Base-by-base conservation (phyloP, 2,329 filamentous ascomycete species). In the Neopestalotiopsis clavispora region DNA sequence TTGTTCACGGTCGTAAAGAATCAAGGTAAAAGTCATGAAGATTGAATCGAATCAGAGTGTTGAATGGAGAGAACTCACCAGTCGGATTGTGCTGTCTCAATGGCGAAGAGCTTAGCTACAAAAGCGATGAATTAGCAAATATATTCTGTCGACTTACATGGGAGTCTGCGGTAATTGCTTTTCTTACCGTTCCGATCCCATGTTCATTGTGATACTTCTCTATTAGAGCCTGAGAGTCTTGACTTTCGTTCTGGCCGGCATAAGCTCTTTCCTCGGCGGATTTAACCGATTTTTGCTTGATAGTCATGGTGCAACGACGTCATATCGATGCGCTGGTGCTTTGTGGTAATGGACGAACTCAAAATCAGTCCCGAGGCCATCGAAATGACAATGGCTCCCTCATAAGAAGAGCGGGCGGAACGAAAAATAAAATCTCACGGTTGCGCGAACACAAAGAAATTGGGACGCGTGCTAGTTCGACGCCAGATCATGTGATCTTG, bases 161-260 rank as follows among this genome's bases (percentile, higher is more conserved):
- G 17, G 17, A n/a, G 45, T 49, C n/a, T 49, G 45, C 45, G 45
- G 45, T 52, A n/a, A 20, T 9, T 9, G 14, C 45, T 52, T 52
- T 65, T 74, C 77, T 75, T 70, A 78, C 76, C 71, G 75, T 70
- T 34, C 76, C 76, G 28, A 77, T 69, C 30, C 73, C 75, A 70
- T 77, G 73, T 42, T 74, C 67, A 14, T 69, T 67, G 38, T 75
- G 72, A 20, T 72, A 68, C 52, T 69, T 69, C 5, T 73, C 66
- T 38, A 78, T 68, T 59, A 73, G 65, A 4, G 67, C 70, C 60
- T 77, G 76, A 59, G 75, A 78, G 40, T 76, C 75, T 70, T 78
- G 75, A 65, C 75, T 77, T 34, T 77, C 75, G 60, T 74, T 73
- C 20, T 75, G 68, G 38, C 73, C 70, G 12, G 61, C 63, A 23